Evolutionary conservation across 129 eudicot species (phyloP).

Genomic region (Chrysanthemum makinoi): DNA sequence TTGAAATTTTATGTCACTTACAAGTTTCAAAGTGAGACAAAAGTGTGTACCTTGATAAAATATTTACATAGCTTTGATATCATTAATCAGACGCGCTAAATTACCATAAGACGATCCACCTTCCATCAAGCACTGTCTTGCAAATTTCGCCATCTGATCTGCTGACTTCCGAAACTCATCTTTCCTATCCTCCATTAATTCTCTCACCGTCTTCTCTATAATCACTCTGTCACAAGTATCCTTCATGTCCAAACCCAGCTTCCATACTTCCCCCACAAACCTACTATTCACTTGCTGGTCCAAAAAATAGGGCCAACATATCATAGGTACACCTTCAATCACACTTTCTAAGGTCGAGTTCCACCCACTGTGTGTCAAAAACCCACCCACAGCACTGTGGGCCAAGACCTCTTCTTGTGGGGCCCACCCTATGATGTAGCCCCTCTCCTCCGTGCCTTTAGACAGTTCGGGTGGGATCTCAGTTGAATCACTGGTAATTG

Average conservation of each 20-base stretch:
- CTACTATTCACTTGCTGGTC: slow-evolving; percentile 57
- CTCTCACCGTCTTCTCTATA: slow-evolving; percentile 46
- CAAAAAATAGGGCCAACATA: slow-evolving; percentile 51
- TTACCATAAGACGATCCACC: slow-evolving; percentile 47
- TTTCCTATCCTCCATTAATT: slow-evolving; percentile 39
- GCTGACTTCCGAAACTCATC: slow-evolving; percentile 34
- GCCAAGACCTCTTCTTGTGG: slow-evolving; percentile 60
- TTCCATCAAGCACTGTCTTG: slow-evolving; percentile 29
- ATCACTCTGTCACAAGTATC: slow-evolving; percentile 40
- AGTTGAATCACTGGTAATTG: slow-evolving; percentile 10
- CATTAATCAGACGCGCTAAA: not conserved
- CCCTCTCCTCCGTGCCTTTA: slow-evolving; percentile 32
- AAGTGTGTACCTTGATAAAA: slow-evolving; percentile 7
- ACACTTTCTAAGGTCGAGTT: slow-evolving; percentile 52
- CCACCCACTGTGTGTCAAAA: slow-evolving; percentile 59
- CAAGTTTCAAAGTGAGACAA: too few species aligned
- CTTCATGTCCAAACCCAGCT: slow-evolving; percentile 49
- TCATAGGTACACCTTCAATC: slow-evolving; percentile 51
- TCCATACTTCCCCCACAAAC: slow-evolving; percentile 52
- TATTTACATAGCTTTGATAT: not conserved
- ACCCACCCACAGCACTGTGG: slow-evolving; percentile 55
- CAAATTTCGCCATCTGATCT: slow-evolving; percentile 26
- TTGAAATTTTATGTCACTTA: not conserved
- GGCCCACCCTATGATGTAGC: slow-evolving; percentile 49
- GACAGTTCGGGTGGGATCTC: slow-evolving; percentile 28